A percentile compares a stretch with the other conserved stretches of the same genome.
These are phyloP conservation scores for Viola odorata DNA, from an alignment of 345 rosid species.

Conservation along the genomic window DNA sequence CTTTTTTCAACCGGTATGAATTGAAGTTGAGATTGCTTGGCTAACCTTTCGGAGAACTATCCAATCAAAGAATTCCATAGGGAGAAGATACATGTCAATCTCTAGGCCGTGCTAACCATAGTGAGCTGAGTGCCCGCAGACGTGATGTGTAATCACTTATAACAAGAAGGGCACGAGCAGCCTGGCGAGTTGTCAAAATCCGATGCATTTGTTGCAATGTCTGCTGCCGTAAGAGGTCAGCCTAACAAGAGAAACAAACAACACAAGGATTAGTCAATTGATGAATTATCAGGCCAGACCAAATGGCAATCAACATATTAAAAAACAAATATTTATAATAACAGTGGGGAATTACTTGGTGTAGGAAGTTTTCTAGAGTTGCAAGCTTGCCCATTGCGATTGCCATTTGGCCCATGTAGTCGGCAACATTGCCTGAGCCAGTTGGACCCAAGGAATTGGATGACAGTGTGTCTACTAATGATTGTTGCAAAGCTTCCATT, in stretches of 20 bases:
- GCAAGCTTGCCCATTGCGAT: constrained; percentile 85
- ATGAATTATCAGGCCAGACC: not conserved
- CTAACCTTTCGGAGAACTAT: not conserved
- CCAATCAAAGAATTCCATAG: not conserved
- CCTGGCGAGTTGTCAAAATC: constrained; percentile 80
- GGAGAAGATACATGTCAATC: constrained; percentile 24
- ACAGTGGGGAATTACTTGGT: constrained; percentile 46
- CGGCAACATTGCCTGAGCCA: constrained; percentile 67
- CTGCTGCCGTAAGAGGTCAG: constrained; percentile 88
- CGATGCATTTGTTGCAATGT: constrained; percentile 84
- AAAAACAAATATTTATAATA: no score
- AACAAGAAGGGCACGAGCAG: constrained; percentile 81
- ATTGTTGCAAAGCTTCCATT: constrained; percentile 93
- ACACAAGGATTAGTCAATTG: not conserved
- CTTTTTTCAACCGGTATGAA: not conserved
- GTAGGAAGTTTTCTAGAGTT: constrained; percentile 79
- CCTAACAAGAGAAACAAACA: constrained; percentile 38
- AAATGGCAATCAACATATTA: no score
- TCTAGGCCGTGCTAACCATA: constrained; percentile 88
- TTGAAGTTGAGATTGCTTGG: not conserved
- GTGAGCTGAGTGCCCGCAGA: constrained; percentile 86
- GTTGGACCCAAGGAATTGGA: constrained; percentile 56
- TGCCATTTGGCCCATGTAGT: constrained; percentile 93
- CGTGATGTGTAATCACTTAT: constrained; percentile 69
- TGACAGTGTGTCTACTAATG: constrained; percentile 76